Evolutionary conservation across 78 protist genomes (phyloP).

Genomic region (Polysphondylium violaceum): DNA sequence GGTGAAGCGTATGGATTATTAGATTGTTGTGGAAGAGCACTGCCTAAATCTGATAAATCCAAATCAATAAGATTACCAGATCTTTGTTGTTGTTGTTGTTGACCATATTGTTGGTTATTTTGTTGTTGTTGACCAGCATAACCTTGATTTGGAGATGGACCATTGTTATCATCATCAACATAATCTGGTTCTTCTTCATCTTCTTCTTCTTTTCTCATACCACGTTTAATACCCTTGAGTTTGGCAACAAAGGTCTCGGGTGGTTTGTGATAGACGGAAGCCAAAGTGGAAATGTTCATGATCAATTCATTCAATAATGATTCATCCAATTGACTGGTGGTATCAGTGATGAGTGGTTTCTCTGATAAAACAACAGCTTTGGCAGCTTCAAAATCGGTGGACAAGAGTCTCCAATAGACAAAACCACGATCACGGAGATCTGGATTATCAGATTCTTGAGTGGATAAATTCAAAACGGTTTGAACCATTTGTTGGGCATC

Average conservation of each 20-base stretch:
- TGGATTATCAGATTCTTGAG: slow-evolving; percentile 97
- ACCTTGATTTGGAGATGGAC: neutral
- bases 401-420: slow-evolving; percentile 99
- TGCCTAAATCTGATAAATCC: slow-evolving; percentile 47
- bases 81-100: slow-evolving; percentile 52
- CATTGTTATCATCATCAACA: slow-evolving; percentile 69
- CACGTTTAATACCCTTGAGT: slow-evolving; percentile 61
- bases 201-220: slow-evolving; percentile 54
- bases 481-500: slow-evolving; percentile 96
- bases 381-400: slow-evolving; percentile 98
- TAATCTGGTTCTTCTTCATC: slow-evolving; percentile 79
- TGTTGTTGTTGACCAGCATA: slow-evolving; percentile 17
- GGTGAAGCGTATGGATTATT: slow-evolving; percentile 2
- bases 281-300: slow-evolving; percentile 91
- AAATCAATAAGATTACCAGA: slow-evolving; percentile 64
- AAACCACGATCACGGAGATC: slow-evolving; percentile 99
- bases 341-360: slow-evolving; percentile 96
- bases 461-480: slow-evolving; percentile 91
- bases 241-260: slow-evolving; percentile 90
- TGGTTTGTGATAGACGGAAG: slow-evolving; percentile 98
- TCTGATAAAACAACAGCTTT: slow-evolving; percentile 93
- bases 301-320: slow-evolving; percentile 93
- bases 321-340: slow-evolving; percentile 87
- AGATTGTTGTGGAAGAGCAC: slow-evolving; percentile 27
- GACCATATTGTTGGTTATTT: neutral